Evolutionary conservation across 805 yeast genomes (phyloP), one percentile per base, ranked within the genome.

Genomic region (Candida boleticola): DNA sequence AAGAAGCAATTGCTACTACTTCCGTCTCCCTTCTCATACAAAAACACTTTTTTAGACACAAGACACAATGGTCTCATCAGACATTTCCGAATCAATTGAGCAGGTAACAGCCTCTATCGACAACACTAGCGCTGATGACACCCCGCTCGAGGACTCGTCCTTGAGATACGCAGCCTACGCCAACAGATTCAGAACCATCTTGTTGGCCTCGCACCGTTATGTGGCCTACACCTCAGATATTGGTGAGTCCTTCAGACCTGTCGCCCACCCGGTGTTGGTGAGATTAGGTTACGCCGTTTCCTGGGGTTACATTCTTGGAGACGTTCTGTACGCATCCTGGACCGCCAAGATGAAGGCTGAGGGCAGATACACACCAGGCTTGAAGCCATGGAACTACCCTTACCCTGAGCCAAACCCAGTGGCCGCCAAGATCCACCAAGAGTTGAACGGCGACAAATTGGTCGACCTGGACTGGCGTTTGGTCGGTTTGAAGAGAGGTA

Each of bases 151-250:
- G 27, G 57, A 52, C 25, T 44, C 50, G 36, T 56, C 61, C 6
- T 57, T 84, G 36, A 79, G 95, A 73, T 86, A 86, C 57, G 88
- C 92, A 3, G 95, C 92, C 6, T 86, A 86, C 60, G 89, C 90
- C 46, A 82, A 82, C 58, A 66, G 95, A 53, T 56, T 84, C 36
- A 69, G 89, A 58, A 84, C 89, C 6, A 81, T 86, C 45, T 68
- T 85, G 37, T 51, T 73, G 39, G 88, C 93, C 4, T 77, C 90
- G 13, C 92, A 84, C 57, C 66, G 95, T 53, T 87, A 86, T 54
- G 87, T 86, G 20, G 95, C 95, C 1, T 86, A 87, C 62, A 85
- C 95, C 2, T 83, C 90, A 0, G 95, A 86, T 58, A 80, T 86
- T 52, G 95, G 95, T 25, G 95, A 86, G 57, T 83, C 90, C 9